Conservation (phyloP, 1,284 basidiomycete species). For the Anthracocystis walkeri region DNA sequence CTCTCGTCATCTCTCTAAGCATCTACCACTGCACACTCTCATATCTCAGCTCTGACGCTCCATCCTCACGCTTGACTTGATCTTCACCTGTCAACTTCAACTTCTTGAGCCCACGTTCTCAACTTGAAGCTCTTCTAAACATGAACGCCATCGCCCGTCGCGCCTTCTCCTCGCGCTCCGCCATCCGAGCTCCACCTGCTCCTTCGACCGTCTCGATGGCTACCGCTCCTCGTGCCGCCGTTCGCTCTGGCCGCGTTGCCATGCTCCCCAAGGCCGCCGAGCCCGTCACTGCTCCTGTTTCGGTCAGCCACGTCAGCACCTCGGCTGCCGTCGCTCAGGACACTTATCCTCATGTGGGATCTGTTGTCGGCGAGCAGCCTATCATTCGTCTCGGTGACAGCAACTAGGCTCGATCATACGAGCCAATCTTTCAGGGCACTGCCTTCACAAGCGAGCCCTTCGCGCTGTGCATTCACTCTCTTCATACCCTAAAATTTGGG, state of each 20-base stretch:
- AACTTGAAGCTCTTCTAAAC: not conserved
- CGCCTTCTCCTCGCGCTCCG: constrained; percentile 43
- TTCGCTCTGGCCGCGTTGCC: constrained; percentile 36
- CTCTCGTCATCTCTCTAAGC: too few relatives aligned
- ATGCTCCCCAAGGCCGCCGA: constrained; percentile 43
- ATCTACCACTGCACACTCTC: too few relatives aligned
- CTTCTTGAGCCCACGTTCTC: not conserved
- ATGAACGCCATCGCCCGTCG: constrained; percentile 37
- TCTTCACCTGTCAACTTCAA: not conserved
- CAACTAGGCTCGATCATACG: constrained; percentile 8
- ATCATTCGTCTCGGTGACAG: constrained; percentile 32
- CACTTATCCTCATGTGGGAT: constrained; percentile 31
- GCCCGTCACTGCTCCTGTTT: constrained; percentile 8
- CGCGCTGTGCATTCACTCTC: not conserved
- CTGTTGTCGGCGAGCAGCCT: constrained; percentile 28
- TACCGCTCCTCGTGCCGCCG: constrained; percentile 10
- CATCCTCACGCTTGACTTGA: too few relatives aligned
- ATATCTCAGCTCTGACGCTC: too few relatives aligned
- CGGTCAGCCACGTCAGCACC: constrained; percentile 36
- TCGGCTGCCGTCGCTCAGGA: constrained; percentile 12
- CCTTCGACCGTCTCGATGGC: constrained; percentile 25
- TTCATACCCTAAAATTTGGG: not conserved
- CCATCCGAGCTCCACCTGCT: constrained; percentile 45
- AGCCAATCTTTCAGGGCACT: too few relatives aligned
- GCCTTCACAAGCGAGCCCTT: too few relatives aligned